A percentile compares a stretch with the other conserved stretches of the same genome.
Conservation (phyloP, 768 basidiomycete genomes). For the Leccinellum albellum region DNA sequence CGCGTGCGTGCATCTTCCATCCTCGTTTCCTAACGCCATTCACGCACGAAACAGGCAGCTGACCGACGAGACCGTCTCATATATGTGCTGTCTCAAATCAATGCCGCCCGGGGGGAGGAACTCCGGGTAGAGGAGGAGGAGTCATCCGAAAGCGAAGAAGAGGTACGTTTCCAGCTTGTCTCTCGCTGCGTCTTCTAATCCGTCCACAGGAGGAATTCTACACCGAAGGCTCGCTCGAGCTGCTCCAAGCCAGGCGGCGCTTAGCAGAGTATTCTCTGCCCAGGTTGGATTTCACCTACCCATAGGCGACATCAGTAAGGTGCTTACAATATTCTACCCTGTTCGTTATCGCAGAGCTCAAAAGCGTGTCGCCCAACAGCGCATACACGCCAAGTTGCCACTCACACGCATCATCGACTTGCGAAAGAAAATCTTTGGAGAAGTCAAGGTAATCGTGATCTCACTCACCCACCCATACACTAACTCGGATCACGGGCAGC, state of each 20-base stretch:
- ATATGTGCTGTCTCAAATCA: slow-evolving; percentile 91
- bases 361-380: slow-evolving; percentile 89
- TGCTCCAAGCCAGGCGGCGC: slow-evolving; percentile 78
- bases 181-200: neutral
- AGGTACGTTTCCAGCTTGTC: slow-evolving; percentile 40
- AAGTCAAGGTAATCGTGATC: slow-evolving; percentile 69
- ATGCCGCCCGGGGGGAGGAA: slow-evolving; percentile 81
- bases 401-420: slow-evolving; percentile 87
- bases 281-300: slow-evolving; percentile 76
- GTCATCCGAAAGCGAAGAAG: slow-evolving; percentile 70
- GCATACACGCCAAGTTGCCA: slow-evolving; percentile 82
- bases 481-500: slow-evolving; percentile 42
- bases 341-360: slow-evolving; percentile 76
- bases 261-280: slow-evolving; percentile 94
- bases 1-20: slow-evolving; percentile 57
- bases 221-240: slow-evolving; percentile 82
- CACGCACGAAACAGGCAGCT: slow-evolving; percentile 61
- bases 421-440: slow-evolving; percentile 83
- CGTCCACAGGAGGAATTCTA: slow-evolving; percentile 84
- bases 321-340: slow-evolving; percentile 62
- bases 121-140: slow-evolving; percentile 68
- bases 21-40: slow-evolving; percentile 5
- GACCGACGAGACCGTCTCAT: slow-evolving; percentile 95
- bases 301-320: slow-evolving; percentile 57
- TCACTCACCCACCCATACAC: neutral